Evolutionary conservation across 1,139 yeast genomes (phyloP).

Genomic region (Suhomyces choctaworum): DNA sequence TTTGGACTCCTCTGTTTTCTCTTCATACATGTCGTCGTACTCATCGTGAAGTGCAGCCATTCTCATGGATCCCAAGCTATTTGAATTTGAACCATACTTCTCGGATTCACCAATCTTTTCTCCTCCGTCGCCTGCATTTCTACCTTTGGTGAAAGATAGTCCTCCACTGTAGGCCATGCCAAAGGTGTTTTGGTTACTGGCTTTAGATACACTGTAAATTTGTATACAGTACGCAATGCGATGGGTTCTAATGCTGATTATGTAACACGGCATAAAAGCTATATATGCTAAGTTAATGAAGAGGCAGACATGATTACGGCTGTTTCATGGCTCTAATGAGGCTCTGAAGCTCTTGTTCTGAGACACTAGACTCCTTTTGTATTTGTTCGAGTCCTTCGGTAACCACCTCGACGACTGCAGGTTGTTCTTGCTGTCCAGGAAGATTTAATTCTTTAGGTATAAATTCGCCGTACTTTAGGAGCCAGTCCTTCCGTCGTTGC

Average conservation of each 20-base stretch:
- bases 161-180: conserved; percentile 10
- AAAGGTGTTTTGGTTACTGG: no score
- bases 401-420: conserved; percentile 42
- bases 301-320: no score
- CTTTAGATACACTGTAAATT: not conserved
- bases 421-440: conserved; percentile 43
- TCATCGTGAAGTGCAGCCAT: conserved; percentile 16
- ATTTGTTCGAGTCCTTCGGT: conserved; percentile 45
- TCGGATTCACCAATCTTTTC: no score
- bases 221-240: not conserved
- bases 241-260: no score
- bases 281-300: no score
- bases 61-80: conserved; percentile 6
- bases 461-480: conserved; percentile 41
- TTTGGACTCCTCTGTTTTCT: conserved; percentile 9
- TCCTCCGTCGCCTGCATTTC: conserved; percentile 1
- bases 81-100: not conserved
- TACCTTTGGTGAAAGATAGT: conserved; percentile 14
- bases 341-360: conserved; percentile 27
- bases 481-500: conserved; percentile 40
- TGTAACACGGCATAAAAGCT: no score
- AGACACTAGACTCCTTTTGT: conserved; percentile 19
- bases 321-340: conserved; percentile 15
- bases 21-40: conserved; percentile 17
- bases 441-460: conserved; percentile 44